Percentiles rank a stretch among this genome's conserved stretches.
Evolutionary conservation across 2,329 filamentous ascomycete genomes (phyloP).

Genomic region (Rutstroemia sp.): DNA sequence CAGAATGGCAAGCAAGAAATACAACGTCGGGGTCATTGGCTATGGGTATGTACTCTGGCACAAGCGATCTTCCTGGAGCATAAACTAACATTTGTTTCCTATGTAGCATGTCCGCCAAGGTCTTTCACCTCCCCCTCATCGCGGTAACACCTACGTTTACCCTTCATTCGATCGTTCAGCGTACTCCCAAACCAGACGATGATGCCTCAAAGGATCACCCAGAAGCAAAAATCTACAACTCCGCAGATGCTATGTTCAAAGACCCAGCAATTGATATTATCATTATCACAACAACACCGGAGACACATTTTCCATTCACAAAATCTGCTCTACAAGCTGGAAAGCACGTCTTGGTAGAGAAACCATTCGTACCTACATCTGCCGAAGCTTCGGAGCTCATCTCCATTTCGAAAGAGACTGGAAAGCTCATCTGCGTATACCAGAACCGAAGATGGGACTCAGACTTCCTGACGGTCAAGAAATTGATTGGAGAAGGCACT

Average conservation of each 20-base stretch:
- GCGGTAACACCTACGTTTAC: conserved; percentile 53
- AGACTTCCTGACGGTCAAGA: conserved; percentile 65
- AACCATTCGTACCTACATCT: conserved; percentile 70
- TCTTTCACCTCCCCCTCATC: conserved; percentile 81
- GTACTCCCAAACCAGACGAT: conserved; percentile 54
- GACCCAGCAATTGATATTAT: conserved; percentile 62
- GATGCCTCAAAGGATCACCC: conserved; percentile 66
- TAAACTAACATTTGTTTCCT: not conserved
- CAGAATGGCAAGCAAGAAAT: not conserved
- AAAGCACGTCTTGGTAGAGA: conserved; percentile 77
- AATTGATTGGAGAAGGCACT: conserved; percentile 49
- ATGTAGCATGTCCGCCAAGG: conserved; percentile 55
- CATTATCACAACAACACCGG: conserved; percentile 63
- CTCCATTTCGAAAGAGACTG: conserved; percentile 31
- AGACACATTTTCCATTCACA: conserved; percentile 60
- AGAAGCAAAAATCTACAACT: conserved; percentile 54
- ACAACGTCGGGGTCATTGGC: not conserved
- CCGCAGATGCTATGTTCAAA: conserved; percentile 53
- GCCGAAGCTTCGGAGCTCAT: conserved; percentile 59
- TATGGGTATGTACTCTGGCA: not conserved
- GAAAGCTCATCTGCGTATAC: conserved; percentile 38
- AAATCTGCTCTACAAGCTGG: conserved; percentile 58
- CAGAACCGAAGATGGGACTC: conserved; percentile 61
- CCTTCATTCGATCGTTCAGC: conserved; percentile 70
- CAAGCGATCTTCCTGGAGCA: too few species aligned